These are phyloP conservation scores for Candida broadrunensis DNA, from an alignment of 805 yeast species.

Conservation along the genomic window DNA sequence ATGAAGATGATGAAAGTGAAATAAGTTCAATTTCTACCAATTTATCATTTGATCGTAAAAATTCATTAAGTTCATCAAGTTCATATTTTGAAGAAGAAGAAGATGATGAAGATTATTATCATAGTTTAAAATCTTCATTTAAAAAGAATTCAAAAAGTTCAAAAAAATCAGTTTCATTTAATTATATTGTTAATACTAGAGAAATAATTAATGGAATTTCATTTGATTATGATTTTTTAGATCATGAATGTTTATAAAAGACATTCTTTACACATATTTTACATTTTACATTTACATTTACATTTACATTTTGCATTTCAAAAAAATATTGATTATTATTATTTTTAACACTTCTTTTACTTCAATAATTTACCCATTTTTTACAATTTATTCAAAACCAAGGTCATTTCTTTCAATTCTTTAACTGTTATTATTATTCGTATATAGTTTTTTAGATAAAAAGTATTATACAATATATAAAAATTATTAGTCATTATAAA, in stretches of 20 bases:
- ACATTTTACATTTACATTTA: too few species aligned
- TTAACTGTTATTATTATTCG: too few species aligned
- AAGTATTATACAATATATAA: too few species aligned
- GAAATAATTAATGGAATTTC: slow-evolving; percentile 43
- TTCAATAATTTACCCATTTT: too few species aligned
- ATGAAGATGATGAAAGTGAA: not conserved
- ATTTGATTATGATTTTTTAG: slow-evolving; percentile 43
- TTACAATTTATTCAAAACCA: too few species aligned
- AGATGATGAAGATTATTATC: slow-evolving; percentile 1
- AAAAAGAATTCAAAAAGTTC: slow-evolving; percentile 1
- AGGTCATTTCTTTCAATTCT: too few species aligned
- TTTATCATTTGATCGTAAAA: slow-evolving; percentile 3
- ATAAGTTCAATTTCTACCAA: not conserved
- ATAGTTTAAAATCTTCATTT: not conserved
- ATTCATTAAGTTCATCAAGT: slow-evolving; percentile 5
- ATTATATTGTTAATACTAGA: slow-evolving; percentile 40
- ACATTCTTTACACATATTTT: too few species aligned
- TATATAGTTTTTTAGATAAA: too few species aligned
- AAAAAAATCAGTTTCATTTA: slow-evolving; percentile 38
- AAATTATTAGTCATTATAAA: too few species aligned
- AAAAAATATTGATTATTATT: too few species aligned
- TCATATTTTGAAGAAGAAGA: slow-evolving; percentile 5
- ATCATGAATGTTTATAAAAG: slow-evolving; percentile 27
- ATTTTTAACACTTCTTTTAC: too few species aligned
- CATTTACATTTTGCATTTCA: too few species aligned